Evolutionary conservation across 2,329 filamentous ascomycete species (phyloP).

Genomic region (Fusarium paranaense): DNA sequence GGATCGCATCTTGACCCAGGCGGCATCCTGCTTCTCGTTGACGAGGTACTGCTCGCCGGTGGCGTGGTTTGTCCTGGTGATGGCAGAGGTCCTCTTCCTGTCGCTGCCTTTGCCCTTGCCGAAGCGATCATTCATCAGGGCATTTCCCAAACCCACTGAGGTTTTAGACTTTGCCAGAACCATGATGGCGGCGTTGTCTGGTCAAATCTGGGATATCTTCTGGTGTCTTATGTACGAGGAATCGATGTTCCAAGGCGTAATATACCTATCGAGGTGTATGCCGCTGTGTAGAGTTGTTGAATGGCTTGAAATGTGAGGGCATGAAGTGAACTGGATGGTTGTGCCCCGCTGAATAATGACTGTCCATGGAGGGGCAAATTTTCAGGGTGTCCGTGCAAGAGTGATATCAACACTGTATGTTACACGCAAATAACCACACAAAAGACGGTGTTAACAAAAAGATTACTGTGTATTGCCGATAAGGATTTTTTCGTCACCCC

Average conservation of each 20-base stretch:
- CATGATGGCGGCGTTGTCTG: constrained; percentile 56
- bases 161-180: constrained; percentile 90
- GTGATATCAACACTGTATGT: constrained; percentile 43
- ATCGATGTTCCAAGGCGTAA: constrained; percentile 25
- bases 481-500: constrained; percentile 47
- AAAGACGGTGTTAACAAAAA: constrained; percentile 47
- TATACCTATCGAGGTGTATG: constrained; percentile 17
- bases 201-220: constrained; percentile 2
- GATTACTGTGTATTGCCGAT: constrained; percentile 45
- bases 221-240: constrained; percentile 17
- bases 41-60: constrained; percentile 93
- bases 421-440: accelerated
- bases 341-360: constrained; percentile 54
- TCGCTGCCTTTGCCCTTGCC: constrained; percentile 90
- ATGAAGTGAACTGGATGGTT: constrained; percentile 31
- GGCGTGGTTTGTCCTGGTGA: constrained; percentile 78
- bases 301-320: constrained; percentile 25
- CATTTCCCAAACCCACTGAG: constrained; percentile 92
- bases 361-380: constrained; percentile 63
- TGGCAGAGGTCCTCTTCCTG: constrained; percentile 74
- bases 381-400: constrained; percentile 42
- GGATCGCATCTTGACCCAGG: constrained; percentile 99
- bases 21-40: constrained; percentile 88
- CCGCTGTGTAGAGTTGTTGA: constrained; percentile 34
- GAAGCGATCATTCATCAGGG: constrained; percentile 98